phyloP scores from a whole-genome alignment of 176 grass and related monocot species.

The Triticum timopheevii region DNA sequence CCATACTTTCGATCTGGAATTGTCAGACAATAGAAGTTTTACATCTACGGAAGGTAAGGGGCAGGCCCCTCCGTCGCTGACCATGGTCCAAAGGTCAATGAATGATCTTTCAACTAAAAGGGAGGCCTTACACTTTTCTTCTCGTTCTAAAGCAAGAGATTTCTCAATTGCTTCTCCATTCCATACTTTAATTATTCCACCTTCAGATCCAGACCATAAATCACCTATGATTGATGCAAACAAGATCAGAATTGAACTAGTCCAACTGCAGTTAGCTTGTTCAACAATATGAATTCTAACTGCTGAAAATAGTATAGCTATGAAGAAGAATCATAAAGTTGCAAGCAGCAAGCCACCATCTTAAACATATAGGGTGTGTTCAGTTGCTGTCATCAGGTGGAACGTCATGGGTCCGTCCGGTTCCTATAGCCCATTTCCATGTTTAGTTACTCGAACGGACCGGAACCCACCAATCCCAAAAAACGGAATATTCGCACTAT shows the following conservation, averaged over 20 bases:
- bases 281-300: background rate
- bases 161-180: conserved; percentile 67
- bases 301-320: background rate
- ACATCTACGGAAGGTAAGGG: conserved; percentile 78
- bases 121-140: conserved; percentile 72
- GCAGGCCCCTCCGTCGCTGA: conserved; percentile 65
- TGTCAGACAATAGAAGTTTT: conserved; percentile 82
- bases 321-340: background rate
- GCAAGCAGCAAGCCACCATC: background rate
- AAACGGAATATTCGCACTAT: no score
- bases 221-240: conserved; percentile 54
- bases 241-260: conserved; percentile 15
- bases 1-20: conserved; percentile 90
- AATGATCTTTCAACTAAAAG: conserved; percentile 76
- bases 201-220: conserved; percentile 88
- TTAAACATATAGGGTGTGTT: background rate
- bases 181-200: conserved; percentile 78
- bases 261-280: background rate
- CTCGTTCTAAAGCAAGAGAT: conserved; percentile 56
- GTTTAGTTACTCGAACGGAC: no score
- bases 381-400: no score
- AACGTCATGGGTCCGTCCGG: no score
- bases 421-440: no score
- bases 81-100: conserved; percentile 73
- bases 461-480: no score